Evolutionary conservation across 176 grass and related monocot genomes (phyloP).

Genomic region (Calamus simplicifolius): DNA sequence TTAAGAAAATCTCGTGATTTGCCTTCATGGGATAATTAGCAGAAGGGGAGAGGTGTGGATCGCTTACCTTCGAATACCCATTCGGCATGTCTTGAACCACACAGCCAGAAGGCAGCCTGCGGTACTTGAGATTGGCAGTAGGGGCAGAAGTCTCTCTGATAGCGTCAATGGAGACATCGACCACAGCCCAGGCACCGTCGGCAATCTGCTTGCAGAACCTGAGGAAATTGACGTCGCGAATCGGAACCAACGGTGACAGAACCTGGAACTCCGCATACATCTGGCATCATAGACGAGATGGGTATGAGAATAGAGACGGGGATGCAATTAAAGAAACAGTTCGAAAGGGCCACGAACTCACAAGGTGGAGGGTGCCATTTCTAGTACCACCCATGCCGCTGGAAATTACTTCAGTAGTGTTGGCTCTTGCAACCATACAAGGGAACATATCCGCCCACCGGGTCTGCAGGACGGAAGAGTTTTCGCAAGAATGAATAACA

Average conservation of each 20-base stretch:
- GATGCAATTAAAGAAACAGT: no score
- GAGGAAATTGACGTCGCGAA: constrained; percentile 15
- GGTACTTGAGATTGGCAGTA: constrained; percentile 34
- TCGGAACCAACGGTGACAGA: constrained; percentile 8
- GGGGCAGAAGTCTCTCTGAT: constrained; percentile 7
- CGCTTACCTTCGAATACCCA: constrained; percentile 81
- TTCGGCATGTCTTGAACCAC: constrained; percentile 61
- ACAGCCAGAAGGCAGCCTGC: constrained; percentile 81
- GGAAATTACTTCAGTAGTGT: constrained; percentile 66
- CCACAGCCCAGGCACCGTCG: constrained; percentile 15
- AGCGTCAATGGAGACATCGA: constrained; percentile 17
- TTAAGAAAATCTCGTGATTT: no score
- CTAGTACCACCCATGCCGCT: constrained; percentile 74
- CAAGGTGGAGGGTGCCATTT: constrained; percentile 83
- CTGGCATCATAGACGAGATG: background rate
- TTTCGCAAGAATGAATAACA: no score
- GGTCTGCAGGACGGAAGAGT: constrained; percentile 11
- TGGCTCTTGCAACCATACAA: constrained; percentile 64
- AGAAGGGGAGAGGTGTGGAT: background rate
- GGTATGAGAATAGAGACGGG: no score
- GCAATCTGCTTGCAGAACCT: constrained; percentile 19
- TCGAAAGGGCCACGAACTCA: constrained; percentile 21
- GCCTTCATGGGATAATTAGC: no score
- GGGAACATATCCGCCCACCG: constrained; percentile 96
- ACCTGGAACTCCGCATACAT: constrained; percentile 18